Evolutionary conservation across 1,284 basidiomycete genomes (phyloP).

Genomic region (Melampsora americana): DNA sequence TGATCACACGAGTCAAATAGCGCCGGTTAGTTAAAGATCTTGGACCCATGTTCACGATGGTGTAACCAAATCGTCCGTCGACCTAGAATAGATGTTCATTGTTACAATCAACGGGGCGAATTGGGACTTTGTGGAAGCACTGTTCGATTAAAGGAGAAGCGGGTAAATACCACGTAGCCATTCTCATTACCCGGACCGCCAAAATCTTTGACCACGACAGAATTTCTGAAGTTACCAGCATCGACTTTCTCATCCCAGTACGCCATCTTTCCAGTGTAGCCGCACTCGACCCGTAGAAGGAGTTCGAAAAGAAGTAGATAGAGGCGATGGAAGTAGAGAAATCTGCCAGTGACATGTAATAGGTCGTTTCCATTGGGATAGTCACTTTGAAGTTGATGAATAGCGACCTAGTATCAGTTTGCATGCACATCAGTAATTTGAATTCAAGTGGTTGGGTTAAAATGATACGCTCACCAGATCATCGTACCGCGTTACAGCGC

Average conservation of each 20-base stretch:
- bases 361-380: conserved; percentile 34
- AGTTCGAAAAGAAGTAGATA: conserved; percentile 40
- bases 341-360: conserved; percentile 41
- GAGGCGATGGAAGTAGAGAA: conserved; percentile 26
- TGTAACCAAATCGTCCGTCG: not conserved
- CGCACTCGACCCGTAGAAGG: conserved; percentile 29
- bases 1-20: conserved; percentile 16
- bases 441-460: not conserved
- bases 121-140: not conserved
- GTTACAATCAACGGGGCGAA: not conserved
- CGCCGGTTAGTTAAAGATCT: conserved; percentile 12
- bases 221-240: conserved; percentile 37
- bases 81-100: not conserved
- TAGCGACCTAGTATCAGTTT: conserved; percentile 20
- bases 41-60: conserved; percentile 24
- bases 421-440: no score
- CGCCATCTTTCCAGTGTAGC: conserved; percentile 28
- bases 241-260: conserved; percentile 41
- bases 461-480: conserved; percentile 27
- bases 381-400: conserved; percentile 42
- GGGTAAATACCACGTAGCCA: conserved; percentile 12
- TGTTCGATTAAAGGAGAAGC: not conserved
- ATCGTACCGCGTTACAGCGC: conserved; percentile 36
- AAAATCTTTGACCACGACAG: conserved; percentile 27
- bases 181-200: conserved; percentile 30